Evolutionary conservation across 2,329 filamentous ascomycete genomes (phyloP).

Genomic region (Xylaria sp.): DNA sequence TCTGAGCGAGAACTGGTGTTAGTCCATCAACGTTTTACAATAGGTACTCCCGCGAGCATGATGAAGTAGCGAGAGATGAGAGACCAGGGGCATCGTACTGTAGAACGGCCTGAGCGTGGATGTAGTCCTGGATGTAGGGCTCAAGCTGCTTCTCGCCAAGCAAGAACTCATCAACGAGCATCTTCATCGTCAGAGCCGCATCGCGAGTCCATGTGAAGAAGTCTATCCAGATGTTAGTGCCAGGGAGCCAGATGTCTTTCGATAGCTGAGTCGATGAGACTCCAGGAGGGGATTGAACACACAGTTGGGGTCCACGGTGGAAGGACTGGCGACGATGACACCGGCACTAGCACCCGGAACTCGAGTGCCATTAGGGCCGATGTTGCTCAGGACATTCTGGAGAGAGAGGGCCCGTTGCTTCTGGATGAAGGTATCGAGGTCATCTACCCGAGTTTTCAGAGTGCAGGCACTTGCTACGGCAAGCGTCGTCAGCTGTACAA

Average conservation of each 20-base stretch:
- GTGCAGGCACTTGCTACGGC: slow-evolving; percentile 11
- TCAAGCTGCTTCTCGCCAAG: slow-evolving; percentile 42
- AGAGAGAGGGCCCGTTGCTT: slow-evolving; percentile 44
- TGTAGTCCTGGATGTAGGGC: slow-evolving; percentile 45
- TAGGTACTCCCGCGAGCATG: background rate
- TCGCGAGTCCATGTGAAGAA: slow-evolving; percentile 56
- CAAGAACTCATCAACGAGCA: slow-evolving; percentile 47
- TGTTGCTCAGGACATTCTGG: slow-evolving; percentile 50
- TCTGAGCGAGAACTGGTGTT: background rate
- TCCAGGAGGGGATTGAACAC: slow-evolving; percentile 21
- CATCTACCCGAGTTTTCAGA: background rate
- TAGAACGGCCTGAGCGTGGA: slow-evolving; percentile 46
- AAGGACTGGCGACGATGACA: slow-evolving; percentile 51
- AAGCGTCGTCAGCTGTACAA: slow-evolving; percentile 15
- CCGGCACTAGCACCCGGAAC: slow-evolving; percentile 44
- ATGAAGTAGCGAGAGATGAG: background rate
- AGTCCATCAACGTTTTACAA: background rate
- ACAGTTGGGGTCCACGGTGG: slow-evolving; percentile 50
- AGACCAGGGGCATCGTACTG: slow-evolving; percentile 31
- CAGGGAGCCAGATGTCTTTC: background rate
- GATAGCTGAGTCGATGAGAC: background rate
- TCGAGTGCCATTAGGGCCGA: slow-evolving; percentile 46
- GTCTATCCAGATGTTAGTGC: slow-evolving; percentile 34
- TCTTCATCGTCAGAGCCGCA: slow-evolving; percentile 48
- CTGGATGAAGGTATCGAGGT: slow-evolving; percentile 35